Base-by-base conservation (phyloP, 768 basidiomycete genomes). In the Suillus cothurnatus region DNA sequence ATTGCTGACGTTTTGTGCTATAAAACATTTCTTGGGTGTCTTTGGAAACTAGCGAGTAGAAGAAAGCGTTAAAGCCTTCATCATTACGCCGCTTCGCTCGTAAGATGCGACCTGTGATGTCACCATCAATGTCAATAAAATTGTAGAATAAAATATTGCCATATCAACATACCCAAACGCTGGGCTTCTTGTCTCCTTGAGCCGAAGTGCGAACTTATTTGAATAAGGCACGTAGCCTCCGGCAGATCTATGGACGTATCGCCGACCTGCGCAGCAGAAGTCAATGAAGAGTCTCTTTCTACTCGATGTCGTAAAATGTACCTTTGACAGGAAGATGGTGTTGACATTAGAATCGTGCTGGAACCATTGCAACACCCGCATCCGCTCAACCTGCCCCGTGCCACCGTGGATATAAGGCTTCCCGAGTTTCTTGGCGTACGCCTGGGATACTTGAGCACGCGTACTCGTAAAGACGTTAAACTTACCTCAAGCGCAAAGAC, bases 1-100 rank as follows among this genome's bases (percentile, higher is more conserved):
- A 99, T 73, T 98, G 95, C 73, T 99, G 97, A 19, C 97, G 89
- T 79, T 99, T 99, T 4, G 97, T 97, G 75, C 94, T 96, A 84
- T 98, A 99, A 79, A 90, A 99, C 95, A 99, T 99, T 79, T 99
- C 97, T 73, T 97, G 95, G 5, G 97, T 99, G 79, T 98, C 97
- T 78, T 97, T 97, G 31, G 96, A 98, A 39, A 99, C 97, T 8
- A 99, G 88, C 38, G 97, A 98, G 77, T 99, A 99, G 80, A 99
- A 99, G 81, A 99, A 99, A 28, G 97, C 97, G 68, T 99, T 99
- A 81, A 99, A 99, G 1, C 97, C 97, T 79, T 99, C 97, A 72
- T 99, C 97, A 73, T 99, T 99, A 68, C 97, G 85, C 65, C 97
- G 87, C 77, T 99, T 99, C 11, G 97, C 97, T 55, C 97, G 91